Percentiles rank a stretch among this genome's conserved stretches.
Conservation (phyloP, 345 rosid species). For the Dipteronia dyeriana region DNA sequence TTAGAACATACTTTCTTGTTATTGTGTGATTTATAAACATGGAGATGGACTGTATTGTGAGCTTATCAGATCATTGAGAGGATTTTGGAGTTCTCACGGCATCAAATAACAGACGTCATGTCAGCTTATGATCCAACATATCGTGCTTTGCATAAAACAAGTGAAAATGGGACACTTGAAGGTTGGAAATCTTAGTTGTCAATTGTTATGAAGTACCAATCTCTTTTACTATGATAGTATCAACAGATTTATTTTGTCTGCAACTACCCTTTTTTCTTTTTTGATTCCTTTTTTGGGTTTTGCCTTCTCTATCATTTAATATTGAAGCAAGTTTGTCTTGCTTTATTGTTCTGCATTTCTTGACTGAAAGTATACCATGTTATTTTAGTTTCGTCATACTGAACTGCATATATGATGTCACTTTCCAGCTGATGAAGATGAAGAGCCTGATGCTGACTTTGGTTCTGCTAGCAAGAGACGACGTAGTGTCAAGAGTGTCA, state of each 20-base stretch:
- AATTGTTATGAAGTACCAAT: conserved; percentile 8
- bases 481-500: conserved; percentile 60
- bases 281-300: neutral
- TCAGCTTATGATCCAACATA: conserved; percentile 90
- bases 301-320: neutral
- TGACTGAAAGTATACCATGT: neutral
- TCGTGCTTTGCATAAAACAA: conserved; percentile 81
- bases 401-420: conserved; percentile 9
- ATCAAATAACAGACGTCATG: conserved; percentile 84
- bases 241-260: neutral
- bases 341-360: conserved; percentile 2
- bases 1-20: neutral
- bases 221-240: conserved; percentile 10
- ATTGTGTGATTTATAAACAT: conserved; percentile 7
- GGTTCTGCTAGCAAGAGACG: conserved; percentile 83
- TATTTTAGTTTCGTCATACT: conserved; percentile 13
- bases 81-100: conserved; percentile 91
- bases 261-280: neutral
- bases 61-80: conserved; percentile 82
- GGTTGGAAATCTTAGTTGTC: conserved; percentile 49
- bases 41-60: conserved; percentile 23
- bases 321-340: neutral
- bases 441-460: conserved; percentile 70
- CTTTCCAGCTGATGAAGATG: conserved; percentile 79
- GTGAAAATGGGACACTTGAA: conserved; percentile 68